Conservation (phyloP, 257 asterid species). For the Paulownia fortunei region DNA sequence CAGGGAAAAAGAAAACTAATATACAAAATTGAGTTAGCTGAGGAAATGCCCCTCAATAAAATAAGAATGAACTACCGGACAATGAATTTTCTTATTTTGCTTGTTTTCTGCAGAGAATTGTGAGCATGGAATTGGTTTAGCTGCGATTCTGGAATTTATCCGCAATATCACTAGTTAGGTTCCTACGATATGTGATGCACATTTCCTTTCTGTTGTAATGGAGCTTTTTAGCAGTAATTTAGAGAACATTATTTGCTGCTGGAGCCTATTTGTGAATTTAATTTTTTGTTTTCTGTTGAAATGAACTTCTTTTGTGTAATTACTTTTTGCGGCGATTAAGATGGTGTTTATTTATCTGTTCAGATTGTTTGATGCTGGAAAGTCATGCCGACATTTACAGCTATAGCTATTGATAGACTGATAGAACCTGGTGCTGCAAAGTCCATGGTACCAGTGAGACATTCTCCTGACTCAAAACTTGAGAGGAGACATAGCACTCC, state of each 20-base stretch:
- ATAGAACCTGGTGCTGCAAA: conserved; percentile 69
- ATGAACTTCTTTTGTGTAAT: conserved; percentile 8
- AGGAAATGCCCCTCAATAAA: neutral
- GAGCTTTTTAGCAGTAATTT: conserved; percentile 2
- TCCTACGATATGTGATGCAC: neutral
- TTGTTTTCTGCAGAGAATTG: conserved; percentile 4
- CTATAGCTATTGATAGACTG: conserved; percentile 80
- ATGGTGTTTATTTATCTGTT: conserved; percentile 23
- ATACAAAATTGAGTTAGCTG: neutral
- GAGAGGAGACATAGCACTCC: conserved; percentile 56
- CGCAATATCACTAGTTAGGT: neutral
- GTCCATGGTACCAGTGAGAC: conserved; percentile 47
- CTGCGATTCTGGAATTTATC: conserved; percentile 7
- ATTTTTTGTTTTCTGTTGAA: neutral
- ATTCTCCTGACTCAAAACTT: conserved; percentile 43
- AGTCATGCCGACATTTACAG: conserved; percentile 86
- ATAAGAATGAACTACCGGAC: neutral
- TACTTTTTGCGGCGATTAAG: conserved; percentile 18
- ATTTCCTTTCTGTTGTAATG: conserved; percentile 13
- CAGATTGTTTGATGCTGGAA: conserved; percentile 59
- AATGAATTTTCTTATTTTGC: neutral
- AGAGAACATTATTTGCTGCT: neutral
- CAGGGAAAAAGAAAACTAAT: neutral
- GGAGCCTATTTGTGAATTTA: conserved; percentile 21
- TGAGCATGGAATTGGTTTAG: conserved; percentile 10